These are phyloP conservation scores for Dendrocalamus sinicus DNA, from an alignment of 176 grass and related monocot species.

Conservation along the genomic window DNA sequence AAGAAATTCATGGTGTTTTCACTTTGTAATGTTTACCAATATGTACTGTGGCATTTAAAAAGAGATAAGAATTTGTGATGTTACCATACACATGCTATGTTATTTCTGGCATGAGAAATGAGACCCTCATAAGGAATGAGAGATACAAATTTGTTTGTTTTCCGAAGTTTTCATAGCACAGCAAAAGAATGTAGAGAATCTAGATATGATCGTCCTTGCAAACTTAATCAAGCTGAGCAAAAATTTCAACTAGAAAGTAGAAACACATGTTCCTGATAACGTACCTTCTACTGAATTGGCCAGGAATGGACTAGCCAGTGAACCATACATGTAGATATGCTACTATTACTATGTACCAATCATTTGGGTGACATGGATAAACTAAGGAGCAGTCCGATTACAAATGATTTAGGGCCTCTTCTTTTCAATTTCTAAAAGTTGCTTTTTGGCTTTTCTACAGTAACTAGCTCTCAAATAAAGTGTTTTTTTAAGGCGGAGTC, in stretches of 20 bases:
- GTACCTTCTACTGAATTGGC: not conserved
- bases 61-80: not conserved
- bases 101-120: not conserved
- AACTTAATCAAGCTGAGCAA: not conserved
- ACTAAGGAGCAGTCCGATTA: constrained; percentile 19
- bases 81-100: not conserved
- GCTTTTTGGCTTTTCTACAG: no score
- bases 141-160: not conserved
- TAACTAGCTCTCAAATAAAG: no score
- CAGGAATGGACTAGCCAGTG: not conserved
- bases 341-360: not conserved
- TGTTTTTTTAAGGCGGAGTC: no score
- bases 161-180: not conserved
- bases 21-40: no score
- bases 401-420: not conserved
- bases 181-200: not conserved
- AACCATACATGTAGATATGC: not conserved
- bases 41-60: not conserved
- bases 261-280: not conserved
- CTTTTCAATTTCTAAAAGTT: no score
- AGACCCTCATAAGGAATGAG: not conserved
- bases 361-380: not conserved
- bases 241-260: not conserved
- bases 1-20: no score
- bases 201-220: not conserved